Conservation (phyloP, 306 rosid genomes). For the Hylodesmum podocarpum region DNA sequence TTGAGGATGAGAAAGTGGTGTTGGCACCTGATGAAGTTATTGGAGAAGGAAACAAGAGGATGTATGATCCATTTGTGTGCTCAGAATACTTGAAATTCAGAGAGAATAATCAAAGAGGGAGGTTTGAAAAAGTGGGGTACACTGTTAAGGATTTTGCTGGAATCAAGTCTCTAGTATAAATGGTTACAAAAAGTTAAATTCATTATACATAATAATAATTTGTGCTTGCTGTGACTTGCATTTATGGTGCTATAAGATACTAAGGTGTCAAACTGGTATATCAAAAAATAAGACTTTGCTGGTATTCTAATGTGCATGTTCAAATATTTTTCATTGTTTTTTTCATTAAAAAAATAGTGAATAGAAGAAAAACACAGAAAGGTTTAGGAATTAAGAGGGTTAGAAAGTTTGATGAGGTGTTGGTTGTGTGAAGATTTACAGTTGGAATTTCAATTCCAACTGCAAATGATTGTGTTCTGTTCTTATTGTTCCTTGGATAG, state of each 20-base stretch:
- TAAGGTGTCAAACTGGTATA: conserved; percentile 20
- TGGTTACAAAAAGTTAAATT: conserved; percentile 15
- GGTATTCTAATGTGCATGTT: conserved; percentile 6
- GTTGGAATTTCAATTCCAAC: conserved; percentile 28
- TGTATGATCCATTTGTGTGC: conserved; percentile 65
- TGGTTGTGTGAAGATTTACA: conserved; percentile 16
- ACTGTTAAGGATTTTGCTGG: conserved; percentile 89
- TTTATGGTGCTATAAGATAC: conserved; percentile 18
- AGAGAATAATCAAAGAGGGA: conserved; percentile 79
- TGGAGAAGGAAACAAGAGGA: conserved; percentile 56
- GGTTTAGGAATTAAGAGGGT: background rate
- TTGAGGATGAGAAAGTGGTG: conserved; percentile 70
- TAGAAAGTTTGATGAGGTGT: conserved; percentile 12
- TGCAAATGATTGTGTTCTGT: conserved; percentile 28
- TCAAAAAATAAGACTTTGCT: conserved; percentile 16
- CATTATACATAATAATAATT: background rate
- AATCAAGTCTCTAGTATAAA: conserved; percentile 33
- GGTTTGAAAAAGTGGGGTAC: conserved; percentile 86
- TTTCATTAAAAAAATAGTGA: background rate
- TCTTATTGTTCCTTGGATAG: conserved; percentile 17
- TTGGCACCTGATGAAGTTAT: conserved; percentile 74
- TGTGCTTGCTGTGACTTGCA: background rate
- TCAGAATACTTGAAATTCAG: conserved; percentile 78
- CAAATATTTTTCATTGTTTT: conserved; percentile 1
- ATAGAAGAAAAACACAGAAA: background rate